These are phyloP conservation scores for Saturnispora hagleri DNA, from an alignment of 805 yeast genomes.

Conservation along the genomic window DNA sequence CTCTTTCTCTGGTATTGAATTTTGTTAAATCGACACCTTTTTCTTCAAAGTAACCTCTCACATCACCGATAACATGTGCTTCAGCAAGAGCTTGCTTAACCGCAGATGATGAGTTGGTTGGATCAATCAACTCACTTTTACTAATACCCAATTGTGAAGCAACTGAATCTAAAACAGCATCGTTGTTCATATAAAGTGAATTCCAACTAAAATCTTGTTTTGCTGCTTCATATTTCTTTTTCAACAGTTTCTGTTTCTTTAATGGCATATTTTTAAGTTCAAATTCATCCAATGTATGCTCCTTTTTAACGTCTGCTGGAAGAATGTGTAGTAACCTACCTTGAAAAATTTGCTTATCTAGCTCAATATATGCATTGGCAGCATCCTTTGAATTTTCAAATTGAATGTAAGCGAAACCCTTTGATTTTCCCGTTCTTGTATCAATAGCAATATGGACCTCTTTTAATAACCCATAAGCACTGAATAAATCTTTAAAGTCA, in stretches of 20 bases:
- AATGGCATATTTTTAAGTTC: constrained; percentile 85
- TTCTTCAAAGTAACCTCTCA: constrained; percentile 74
- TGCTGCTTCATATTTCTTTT: constrained; percentile 75
- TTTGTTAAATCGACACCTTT: constrained; percentile 77
- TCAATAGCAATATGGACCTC: constrained; percentile 93
- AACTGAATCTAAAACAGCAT: constrained; percentile 86
- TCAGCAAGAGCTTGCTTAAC: constrained; percentile 97
- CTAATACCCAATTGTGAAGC: constrained; percentile 76
- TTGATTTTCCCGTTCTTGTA: constrained; percentile 79
- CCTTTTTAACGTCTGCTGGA: constrained; percentile 76
- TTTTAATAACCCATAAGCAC: constrained; percentile 59
- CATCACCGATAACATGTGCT: constrained; percentile 89
- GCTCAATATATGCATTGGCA: constrained; percentile 54
- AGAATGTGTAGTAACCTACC: constrained; percentile 87
- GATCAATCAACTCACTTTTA: constrained; percentile 79
- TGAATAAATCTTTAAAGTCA: constrained; percentile 61
- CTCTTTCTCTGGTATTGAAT: constrained; percentile 60
- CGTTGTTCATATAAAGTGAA: constrained; percentile 80
- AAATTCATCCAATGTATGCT: constrained; percentile 80
- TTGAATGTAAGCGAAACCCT: constrained; percentile 85
- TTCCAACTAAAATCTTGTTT: constrained; percentile 92
- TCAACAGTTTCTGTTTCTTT: constrained; percentile 82
- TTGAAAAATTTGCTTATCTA: constrained; percentile 88
- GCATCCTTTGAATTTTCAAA: constrained; percentile 68
- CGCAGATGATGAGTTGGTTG: constrained; percentile 78